Percentiles rank a stretch among this genome's conserved stretches.
These are phyloP conservation scores for Aureobasidium melanogenum DNA, from an alignment of 2,329 filamentous ascomycete genomes.

Conservation along the genomic window DNA sequence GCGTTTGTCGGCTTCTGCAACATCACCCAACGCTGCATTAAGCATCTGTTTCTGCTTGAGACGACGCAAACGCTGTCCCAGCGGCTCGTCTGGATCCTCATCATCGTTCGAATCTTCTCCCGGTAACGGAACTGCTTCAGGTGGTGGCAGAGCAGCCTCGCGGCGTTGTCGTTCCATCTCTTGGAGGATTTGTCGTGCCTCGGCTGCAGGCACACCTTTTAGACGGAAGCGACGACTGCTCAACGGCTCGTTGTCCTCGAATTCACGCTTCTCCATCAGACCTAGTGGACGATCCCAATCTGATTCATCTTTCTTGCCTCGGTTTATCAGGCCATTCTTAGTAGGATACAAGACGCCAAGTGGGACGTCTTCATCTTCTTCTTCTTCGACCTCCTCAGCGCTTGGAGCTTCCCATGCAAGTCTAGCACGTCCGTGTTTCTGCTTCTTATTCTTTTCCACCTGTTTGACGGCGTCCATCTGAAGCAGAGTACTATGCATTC, in stretches of 20 bases:
- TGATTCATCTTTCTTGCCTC: slow-evolving; percentile 35
- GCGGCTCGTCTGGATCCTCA: slow-evolving; percentile 46
- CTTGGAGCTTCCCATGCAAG: slow-evolving; percentile 78
- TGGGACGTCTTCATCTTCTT: slow-evolving; percentile 79
- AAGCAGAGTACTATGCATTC: slow-evolving; percentile 83
- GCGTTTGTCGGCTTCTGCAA: slow-evolving; percentile 36
- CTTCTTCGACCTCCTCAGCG: slow-evolving; percentile 40
- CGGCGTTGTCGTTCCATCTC: slow-evolving; percentile 21
- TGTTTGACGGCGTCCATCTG: slow-evolving; percentile 87
- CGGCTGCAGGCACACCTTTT: slow-evolving; percentile 44
- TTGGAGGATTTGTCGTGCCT: slow-evolving; percentile 13
- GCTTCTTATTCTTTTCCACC: slow-evolving; percentile 65
- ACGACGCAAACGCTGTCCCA: slow-evolving; percentile 56
- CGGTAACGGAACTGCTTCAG: slow-evolving; percentile 2
- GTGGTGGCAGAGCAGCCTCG: slow-evolving; percentile 20
- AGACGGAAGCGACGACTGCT: slow-evolving; percentile 68
- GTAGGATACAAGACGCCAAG: slow-evolving; percentile 69
- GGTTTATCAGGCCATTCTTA: slow-evolving; percentile 44
- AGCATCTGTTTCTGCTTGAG: slow-evolving; percentile 52
- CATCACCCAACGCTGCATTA: slow-evolving; percentile 33
- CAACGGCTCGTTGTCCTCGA: slow-evolving; percentile 89
- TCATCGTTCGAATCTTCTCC: slow-evolving; percentile 25
- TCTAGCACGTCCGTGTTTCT: slow-evolving; percentile 61
- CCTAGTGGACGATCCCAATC: slow-evolving; percentile 58
- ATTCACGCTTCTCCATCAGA: slow-evolving; percentile 68